These are phyloP conservation scores for Curvularia lunata DNA, from an alignment of 2,329 filamentous ascomycete genomes.

Conservation along the genomic window DNA sequence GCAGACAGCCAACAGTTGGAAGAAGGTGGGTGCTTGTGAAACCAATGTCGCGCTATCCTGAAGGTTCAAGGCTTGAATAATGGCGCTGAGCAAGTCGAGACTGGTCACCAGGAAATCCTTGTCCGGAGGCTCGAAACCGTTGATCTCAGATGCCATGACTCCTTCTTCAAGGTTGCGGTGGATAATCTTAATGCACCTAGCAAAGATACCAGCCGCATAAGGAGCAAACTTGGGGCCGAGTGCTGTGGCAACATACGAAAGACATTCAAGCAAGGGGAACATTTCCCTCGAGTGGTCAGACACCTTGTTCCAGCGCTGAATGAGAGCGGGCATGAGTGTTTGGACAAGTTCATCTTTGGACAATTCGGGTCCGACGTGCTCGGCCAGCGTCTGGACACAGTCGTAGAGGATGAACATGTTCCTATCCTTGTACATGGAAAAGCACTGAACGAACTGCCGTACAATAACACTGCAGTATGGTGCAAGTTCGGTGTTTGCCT, in stretches of 20 bases:
- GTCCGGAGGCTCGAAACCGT: conserved; percentile 77
- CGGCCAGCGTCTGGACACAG: conserved; percentile 94
- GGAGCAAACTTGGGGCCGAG: conserved; percentile 82
- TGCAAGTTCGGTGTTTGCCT: conserved; percentile 78
- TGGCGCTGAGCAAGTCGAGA: conserved; percentile 87
- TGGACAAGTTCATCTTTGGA: conserved; percentile 81
- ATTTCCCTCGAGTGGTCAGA: conserved; percentile 89
- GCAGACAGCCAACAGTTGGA: conserved; percentile 87
- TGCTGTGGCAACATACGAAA: conserved; percentile 91
- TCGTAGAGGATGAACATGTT: conserved; percentile 99
- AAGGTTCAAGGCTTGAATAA: conserved; percentile 85
- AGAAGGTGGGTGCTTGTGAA: conserved; percentile 77
- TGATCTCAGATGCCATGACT: conserved; percentile 71
- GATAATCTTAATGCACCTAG: conserved; percentile 87
- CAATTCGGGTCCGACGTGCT: conserved; percentile 82
- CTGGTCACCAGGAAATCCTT: conserved; percentile 98
- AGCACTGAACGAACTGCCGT: conserved; percentile 89
- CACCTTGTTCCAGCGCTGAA: conserved; percentile 85
- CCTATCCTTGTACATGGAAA: conserved; percentile 93
- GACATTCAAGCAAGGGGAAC: conserved; percentile 92
- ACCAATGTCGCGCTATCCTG: conserved; percentile 79
- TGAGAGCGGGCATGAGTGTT: conserved; percentile 90
- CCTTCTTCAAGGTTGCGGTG: conserved; percentile 87
- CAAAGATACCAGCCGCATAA: conserved; percentile 86
- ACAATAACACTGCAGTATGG: conserved; percentile 91